These are phyloP conservation scores for Orbilia blumenaviensis DNA, from an alignment of 2,329 filamentous ascomycete species.

Conservation along the genomic window DNA sequence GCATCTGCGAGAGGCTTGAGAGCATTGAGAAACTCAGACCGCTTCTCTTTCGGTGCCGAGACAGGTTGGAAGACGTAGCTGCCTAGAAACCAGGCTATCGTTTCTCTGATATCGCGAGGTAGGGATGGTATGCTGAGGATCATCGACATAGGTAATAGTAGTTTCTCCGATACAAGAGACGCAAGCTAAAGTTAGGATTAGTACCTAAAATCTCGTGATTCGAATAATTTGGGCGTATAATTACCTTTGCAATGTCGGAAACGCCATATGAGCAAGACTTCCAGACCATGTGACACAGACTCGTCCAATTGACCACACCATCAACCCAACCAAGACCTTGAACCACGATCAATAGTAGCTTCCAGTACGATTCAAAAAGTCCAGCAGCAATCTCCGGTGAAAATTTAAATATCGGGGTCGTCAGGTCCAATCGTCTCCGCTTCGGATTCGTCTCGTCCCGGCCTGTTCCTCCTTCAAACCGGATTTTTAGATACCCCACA, in stretches of 20 bases:
- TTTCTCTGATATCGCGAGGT: slow-evolving; percentile 13
- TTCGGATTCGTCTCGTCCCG: slow-evolving; percentile 18
- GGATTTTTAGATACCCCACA: slow-evolving; percentile 5
- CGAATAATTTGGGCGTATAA: not conserved
- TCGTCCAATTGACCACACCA: slow-evolving; percentile 18
- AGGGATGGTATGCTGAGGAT: slow-evolving; percentile 32
- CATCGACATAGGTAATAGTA: slow-evolving; percentile 25
- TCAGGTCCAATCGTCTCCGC: slow-evolving; percentile 29
- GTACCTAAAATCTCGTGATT: not conserved
- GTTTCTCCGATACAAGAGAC: slow-evolving; percentile 23
- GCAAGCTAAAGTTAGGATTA: slow-evolving; percentile 20
- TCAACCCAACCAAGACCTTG: slow-evolving; percentile 6
- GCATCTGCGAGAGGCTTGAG: slow-evolving; percentile 24
- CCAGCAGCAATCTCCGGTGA: slow-evolving; percentile 18
- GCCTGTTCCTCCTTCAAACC: slow-evolving; percentile 12
- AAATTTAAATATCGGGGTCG: slow-evolving; percentile 34
- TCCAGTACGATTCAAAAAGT: slow-evolving; percentile 32
- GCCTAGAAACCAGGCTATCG: slow-evolving; percentile 23
- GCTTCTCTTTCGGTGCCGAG: slow-evolving; percentile 32
- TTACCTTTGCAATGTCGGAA: slow-evolving; percentile 27
- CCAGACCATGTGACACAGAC: slow-evolving; percentile 38
- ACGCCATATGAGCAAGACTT: slow-evolving; percentile 40
- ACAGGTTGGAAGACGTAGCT: slow-evolving; percentile 37
- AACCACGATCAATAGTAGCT: slow-evolving; percentile 25
- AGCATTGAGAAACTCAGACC: slow-evolving; percentile 3